Conservation (phyloP, 805 yeast genomes). For the Scheffersomyces spartinae region DNA sequence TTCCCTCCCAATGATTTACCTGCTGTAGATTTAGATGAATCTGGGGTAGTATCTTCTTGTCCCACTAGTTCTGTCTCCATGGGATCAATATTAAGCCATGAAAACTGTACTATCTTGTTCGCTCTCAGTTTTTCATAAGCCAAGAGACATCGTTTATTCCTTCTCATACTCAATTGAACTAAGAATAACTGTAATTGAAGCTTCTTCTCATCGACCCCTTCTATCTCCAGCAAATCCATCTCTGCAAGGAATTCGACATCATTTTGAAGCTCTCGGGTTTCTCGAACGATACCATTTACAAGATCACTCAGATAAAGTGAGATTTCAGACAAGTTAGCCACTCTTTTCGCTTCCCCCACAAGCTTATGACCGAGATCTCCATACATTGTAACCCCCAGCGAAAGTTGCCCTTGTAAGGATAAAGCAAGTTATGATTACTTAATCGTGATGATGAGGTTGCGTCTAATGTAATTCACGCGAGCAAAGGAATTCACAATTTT, state of each 20-base stretch:
- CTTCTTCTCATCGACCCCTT: constrained; percentile 34
- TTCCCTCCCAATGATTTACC: constrained; percentile 1
- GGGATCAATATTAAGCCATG: constrained; percentile 64
- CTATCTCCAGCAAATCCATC: constrained; percentile 12
- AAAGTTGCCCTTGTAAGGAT: no score
- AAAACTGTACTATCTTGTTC: constrained; percentile 48
- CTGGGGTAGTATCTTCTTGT: constrained; percentile 10
- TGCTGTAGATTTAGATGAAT: constrained; percentile 9
- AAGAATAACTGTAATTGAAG: constrained; percentile 59
- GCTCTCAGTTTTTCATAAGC: constrained; percentile 75
- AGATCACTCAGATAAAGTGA: constrained; percentile 67
- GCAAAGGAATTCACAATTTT: no score
- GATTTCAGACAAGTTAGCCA: constrained; percentile 49
- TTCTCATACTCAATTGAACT: constrained; percentile 62
- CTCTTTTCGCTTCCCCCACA: constrained; percentile 74
- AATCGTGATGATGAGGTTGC: no score
- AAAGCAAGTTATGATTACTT: no score
- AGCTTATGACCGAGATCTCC: constrained; percentile 82
- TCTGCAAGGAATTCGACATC: constrained; percentile 39
- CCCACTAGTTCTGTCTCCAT: constrained; percentile 12
- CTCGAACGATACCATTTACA: constrained; percentile 59
- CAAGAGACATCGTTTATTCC: constrained; percentile 82
- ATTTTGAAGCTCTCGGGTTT: constrained; percentile 50
- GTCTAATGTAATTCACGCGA: no score
- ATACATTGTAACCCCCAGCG: no score